Percentiles rank a stretch among this genome's conserved stretches.
phyloP scores from a whole-genome alignment of 257 asterid species.

The Plantago ovata region DNA sequence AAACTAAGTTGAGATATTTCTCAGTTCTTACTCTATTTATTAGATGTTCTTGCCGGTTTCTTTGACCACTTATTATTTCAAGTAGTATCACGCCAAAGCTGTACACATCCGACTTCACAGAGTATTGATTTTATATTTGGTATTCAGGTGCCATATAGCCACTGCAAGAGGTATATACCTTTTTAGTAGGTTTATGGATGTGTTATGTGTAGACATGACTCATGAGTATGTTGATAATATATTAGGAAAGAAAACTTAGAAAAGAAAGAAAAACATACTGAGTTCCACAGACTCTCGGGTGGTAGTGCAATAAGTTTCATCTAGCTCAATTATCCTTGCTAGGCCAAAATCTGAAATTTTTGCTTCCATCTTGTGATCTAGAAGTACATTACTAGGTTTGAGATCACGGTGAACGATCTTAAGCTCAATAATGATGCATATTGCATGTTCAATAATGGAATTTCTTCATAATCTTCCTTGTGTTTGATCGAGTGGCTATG shows the following conservation, averaged over 20 bases:
- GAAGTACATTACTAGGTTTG: conserved; percentile 3
- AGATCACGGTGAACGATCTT: conserved; percentile 8
- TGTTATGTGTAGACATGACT: no score
- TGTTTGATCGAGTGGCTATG: no score
- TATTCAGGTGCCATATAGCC: no score
- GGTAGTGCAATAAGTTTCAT: conserved; percentile 1
- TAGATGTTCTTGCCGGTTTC: background rate
- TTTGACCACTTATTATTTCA: conserved; percentile 12
- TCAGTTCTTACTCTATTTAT: background rate
- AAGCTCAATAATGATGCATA: no score
- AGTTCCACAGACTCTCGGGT: background rate
- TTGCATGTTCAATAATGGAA: no score
- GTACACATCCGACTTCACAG: background rate
- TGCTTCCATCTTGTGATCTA: conserved; percentile 2
- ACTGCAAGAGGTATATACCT: no score
- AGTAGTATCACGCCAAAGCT: conserved; percentile 6
- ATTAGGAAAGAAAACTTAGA: no score
- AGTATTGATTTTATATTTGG: background rate
- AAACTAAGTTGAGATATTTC: background rate
- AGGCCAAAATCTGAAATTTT: conserved; percentile 14
- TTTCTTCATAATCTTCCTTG: no score
- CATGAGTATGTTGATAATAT: no score
- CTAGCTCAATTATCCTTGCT: background rate
- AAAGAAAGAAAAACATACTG: background rate
- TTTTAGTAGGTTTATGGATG: no score